Conservation (phyloP, 176 grass and related monocot genomes). For the Avena eriantha region DNA sequence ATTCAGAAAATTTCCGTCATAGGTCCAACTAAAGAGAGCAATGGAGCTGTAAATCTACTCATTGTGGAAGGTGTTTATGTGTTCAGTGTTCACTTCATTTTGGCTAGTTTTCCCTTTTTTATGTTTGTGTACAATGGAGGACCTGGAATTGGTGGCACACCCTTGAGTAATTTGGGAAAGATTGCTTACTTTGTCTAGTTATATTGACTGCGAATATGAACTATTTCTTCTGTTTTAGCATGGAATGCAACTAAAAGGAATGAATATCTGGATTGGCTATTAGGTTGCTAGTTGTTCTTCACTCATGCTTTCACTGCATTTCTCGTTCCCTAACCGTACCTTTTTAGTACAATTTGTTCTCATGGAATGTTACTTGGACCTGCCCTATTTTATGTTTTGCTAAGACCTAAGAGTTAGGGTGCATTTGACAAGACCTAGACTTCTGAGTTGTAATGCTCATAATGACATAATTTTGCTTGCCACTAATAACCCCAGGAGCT, state of each 20-base stretch:
- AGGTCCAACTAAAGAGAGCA: too few relatives aligned
- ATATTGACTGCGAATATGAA: not conserved
- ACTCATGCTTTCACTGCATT: not conserved
- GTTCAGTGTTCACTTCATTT: too few relatives aligned
- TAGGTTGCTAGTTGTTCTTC: not conserved
- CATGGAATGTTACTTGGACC: not conserved
- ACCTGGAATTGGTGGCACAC: not conserved
- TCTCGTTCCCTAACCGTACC: not conserved
- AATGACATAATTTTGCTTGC: not conserved
- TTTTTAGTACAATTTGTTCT: not conserved
- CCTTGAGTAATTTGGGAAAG: not conserved
- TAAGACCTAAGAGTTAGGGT: not conserved
- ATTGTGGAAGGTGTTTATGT: too few relatives aligned
- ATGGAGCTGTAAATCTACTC: too few relatives aligned
- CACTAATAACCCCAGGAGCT: not conserved
- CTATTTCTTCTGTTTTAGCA: not conserved
- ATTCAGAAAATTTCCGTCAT: too few relatives aligned
- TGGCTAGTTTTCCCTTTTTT: not conserved
- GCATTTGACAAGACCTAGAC: not conserved
- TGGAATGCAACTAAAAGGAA: not conserved
- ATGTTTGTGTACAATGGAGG: not conserved
- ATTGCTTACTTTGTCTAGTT: not conserved
- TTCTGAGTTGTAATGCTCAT: not conserved
- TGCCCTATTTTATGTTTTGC: not conserved
- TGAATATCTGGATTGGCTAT: not conserved